Evolutionary conservation across 2,329 filamentous ascomycete species (phyloP).

Genomic region (Fusarium dlaminii): DNA sequence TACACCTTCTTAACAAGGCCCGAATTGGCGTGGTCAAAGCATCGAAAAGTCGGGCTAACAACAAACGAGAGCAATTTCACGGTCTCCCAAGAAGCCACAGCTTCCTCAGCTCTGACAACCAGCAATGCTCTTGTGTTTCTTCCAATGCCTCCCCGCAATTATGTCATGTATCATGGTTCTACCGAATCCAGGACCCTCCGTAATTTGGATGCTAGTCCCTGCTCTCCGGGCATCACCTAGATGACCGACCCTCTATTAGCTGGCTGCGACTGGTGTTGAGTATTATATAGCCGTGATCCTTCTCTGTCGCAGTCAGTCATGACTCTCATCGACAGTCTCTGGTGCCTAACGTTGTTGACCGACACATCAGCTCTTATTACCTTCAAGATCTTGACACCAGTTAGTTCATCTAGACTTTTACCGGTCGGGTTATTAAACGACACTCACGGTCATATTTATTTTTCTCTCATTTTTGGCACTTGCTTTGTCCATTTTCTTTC

Average conservation of each 20-base stretch:
- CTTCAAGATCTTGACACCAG: not conserved
- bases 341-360: conserved; percentile 41
- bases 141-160: conserved; percentile 51
- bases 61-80: conserved; percentile 24
- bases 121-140: conserved; percentile 24
- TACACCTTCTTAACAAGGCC: conserved; percentile 30
- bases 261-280: conserved; percentile 30
- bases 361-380: conserved; percentile 27
- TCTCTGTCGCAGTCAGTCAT: conserved; percentile 37
- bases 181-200: conserved; percentile 49
- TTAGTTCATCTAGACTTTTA: conserved; percentile 30
- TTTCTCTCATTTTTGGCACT: conserved; percentile 1
- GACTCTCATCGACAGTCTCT: conserved; percentile 36
- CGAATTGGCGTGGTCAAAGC: conserved; percentile 42
- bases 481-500: not conserved
- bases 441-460: conserved; percentile 25
- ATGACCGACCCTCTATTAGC: conserved; percentile 27
- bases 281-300: conserved; percentile 43
- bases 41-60: conserved; percentile 33
- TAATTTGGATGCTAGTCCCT: conserved; percentile 47
- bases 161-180: conserved; percentile 57
- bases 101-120: conserved; percentile 31
- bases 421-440: conserved; percentile 20
- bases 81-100: conserved; percentile 36
- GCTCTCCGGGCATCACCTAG: conserved; percentile 41